Conservation (phyloP, 495 filamentous ascomycete species). For the Aspergillus heteromorphus region DNA sequence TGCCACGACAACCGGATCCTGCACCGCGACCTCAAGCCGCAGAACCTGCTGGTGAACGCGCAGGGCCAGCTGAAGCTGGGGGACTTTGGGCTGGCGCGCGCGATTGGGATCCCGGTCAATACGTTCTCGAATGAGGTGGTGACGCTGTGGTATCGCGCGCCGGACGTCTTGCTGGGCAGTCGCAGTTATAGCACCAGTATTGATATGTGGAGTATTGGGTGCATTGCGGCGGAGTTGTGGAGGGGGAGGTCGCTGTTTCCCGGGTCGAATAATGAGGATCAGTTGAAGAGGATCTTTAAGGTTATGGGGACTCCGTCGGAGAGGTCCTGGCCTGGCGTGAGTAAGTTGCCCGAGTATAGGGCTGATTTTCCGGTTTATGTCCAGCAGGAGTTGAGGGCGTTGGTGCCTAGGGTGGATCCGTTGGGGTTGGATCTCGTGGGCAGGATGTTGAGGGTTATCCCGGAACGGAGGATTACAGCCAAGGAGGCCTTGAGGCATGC, state of each 20-base stretch:
- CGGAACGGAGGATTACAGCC: constrained; percentile 83
- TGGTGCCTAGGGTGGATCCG: constrained; percentile 82
- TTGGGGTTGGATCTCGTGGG: constrained; percentile 77
- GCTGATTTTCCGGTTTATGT: constrained; percentile 83
- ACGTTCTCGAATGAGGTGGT: constrained; percentile 98
- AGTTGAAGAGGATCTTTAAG: constrained; percentile 88
- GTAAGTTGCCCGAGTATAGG: constrained; percentile 88
- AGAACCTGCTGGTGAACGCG: constrained; percentile 89
- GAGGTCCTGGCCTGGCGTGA: constrained; percentile 85
- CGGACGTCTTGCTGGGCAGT: constrained; percentile 84
- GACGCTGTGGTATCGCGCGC: constrained; percentile 92
- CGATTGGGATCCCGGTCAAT: constrained; percentile 94
- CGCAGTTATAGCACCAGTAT: constrained; percentile 95
- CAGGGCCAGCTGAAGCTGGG: constrained; percentile 86
- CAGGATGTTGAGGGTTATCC: constrained; percentile 83
- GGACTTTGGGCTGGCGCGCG: constrained; percentile 85
- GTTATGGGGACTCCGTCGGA: constrained; percentile 94
- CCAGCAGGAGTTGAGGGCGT: constrained; percentile 78
- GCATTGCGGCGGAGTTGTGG: constrained; percentile 99
- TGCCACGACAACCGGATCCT: constrained; percentile 93
- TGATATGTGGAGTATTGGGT: constrained; percentile 97
- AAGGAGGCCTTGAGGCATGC: constrained; percentile 75
- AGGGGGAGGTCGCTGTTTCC: constrained; percentile 89
- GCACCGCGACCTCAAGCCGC: constrained; percentile 89
- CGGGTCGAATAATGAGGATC: constrained; percentile 92